Percentiles rank a stretch among this genome's conserved stretches.
These are phyloP conservation scores for Neopestalotiopsis sp. DNA, from an alignment of 2,329 filamentous ascomycete genomes.

Conservation along the genomic window DNA sequence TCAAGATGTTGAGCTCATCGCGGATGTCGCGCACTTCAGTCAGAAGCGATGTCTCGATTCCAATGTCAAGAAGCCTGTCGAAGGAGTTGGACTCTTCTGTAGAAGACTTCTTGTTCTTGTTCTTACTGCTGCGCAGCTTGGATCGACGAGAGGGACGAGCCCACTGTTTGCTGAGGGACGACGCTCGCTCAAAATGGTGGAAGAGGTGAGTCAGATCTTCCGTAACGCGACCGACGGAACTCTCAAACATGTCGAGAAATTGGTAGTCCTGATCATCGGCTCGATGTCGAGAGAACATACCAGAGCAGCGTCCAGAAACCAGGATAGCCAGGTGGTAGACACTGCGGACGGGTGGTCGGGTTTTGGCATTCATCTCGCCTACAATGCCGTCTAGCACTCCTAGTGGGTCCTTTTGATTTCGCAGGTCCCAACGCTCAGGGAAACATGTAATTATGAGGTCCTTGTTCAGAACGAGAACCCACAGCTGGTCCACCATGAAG, in stretches of 20 bases:
- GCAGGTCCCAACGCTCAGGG: constrained; percentile 64
- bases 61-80: constrained; percentile 64
- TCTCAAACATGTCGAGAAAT: constrained; percentile 72
- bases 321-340: constrained; percentile 68
- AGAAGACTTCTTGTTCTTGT: constrained; percentile 37
- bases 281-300: constrained; percentile 64
- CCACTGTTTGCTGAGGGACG: constrained; percentile 59
- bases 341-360: constrained; percentile 61
- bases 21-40: constrained; percentile 71
- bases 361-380: constrained; percentile 70
- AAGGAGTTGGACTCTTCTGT: constrained; percentile 45
- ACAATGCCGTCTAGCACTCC: constrained; percentile 69
- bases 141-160: constrained; percentile 19
- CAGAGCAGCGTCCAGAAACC: constrained; percentile 65
- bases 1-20: constrained; percentile 70
- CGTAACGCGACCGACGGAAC: constrained; percentile 61
- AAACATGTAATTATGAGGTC: constrained; percentile 67
- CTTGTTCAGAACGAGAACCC: constrained; percentile 66
- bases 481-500: constrained; percentile 73
- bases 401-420: constrained; percentile 61
- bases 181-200: constrained; percentile 63
- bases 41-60: constrained; percentile 64
- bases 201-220: constrained; percentile 65
- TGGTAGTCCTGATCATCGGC: constrained; percentile 65
- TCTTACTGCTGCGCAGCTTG: constrained; percentile 21